Base-by-base conservation (phyloP, 805 yeast species). In the Pichia californica region DNA sequence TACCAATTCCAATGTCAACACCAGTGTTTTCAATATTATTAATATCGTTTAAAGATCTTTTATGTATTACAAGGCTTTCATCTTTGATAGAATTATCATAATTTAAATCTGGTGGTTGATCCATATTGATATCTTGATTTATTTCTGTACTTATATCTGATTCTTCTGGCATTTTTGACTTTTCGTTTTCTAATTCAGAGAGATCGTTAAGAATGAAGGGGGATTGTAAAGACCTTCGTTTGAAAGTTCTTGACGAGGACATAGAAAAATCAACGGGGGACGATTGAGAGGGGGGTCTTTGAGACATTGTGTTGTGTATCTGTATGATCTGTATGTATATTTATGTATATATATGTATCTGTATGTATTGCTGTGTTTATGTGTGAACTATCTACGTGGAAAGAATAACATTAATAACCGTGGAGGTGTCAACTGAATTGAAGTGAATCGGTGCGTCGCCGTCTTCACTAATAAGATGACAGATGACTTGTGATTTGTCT, bases 211-310 rank as follows among this genome's bases (percentile, higher is more conserved):
- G 19, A 4, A 43, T 38, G 23, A 36, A 44, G n/a, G 48, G 47
- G 3, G 46, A 37, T 21, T 47, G 51, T 18, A 47, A 35, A 14
- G 51, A 47, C 29, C 48, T 39, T 32, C 51, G 38, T n/a, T 47
- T 41, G 19, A 31, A 44, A 7, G 47, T 34, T 15, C 8, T 19
- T 25, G 25, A n/a, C 10, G 38, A 6, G 33, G 20, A 5, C 36
- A 23, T 2, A 39, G 14, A 26, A 41, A 41, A 4, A 39, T n/a
- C 20, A 37, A 16, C 18, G 29, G 18, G 13, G n/a, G 33, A 28
- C 7, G 29, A 36, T 11, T 11, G 28, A 2, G 32, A 21, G 27
- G 38, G 38, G 6, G 26, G 20, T 21, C 26, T 40, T 9, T 32
- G 31, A 19, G 40, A 37, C 40, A 37, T 37, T 27, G n/a, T 10